phyloP scores from a whole-genome alignment of 1,284 basidiomycete species.

The Melampsora larici-populina region DNA sequence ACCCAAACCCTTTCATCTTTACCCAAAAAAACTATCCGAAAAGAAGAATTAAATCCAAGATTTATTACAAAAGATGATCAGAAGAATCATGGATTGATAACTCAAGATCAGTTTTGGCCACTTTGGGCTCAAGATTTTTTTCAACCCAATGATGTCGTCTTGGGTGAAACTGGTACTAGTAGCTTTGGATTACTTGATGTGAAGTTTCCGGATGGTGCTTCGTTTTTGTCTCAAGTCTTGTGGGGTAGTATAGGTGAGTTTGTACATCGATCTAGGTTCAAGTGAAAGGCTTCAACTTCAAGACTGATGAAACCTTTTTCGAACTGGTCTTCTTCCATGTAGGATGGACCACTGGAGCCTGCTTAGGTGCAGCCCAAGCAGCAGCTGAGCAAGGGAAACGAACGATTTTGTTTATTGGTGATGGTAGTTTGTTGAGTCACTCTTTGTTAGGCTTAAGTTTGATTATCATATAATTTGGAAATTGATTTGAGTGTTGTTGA shows the following conservation, averaged over 20 bases:
- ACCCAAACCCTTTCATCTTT: constrained; percentile 42
- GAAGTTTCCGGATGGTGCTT: constrained; percentile 45
- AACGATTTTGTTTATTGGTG: constrained; percentile 80
- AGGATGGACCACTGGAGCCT: constrained; percentile 73
- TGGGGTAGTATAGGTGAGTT: constrained; percentile 65
- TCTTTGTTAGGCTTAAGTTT: background rate
- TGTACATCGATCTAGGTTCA: background rate
- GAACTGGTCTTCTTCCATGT: constrained; percentile 50
- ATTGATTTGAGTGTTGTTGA: too few relatives aligned
- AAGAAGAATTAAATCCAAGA: constrained; percentile 45
- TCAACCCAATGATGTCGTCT: constrained; percentile 66
- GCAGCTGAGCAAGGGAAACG: constrained; percentile 64
- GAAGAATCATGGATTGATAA: constrained; percentile 32
- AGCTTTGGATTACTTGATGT: constrained; percentile 47
- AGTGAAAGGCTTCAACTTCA: too few relatives aligned
- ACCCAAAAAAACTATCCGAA: constrained; percentile 27
- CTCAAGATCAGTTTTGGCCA: constrained; percentile 68
- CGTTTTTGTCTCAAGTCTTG: constrained; percentile 60
- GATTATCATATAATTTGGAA: too few relatives aligned
- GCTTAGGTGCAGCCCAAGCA: constrained; percentile 71
- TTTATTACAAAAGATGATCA: constrained; percentile 41
- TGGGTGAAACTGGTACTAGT: constrained; percentile 70
- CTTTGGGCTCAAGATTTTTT: constrained; percentile 69
- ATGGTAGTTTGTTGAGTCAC: constrained; percentile 56
- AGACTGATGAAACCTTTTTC: too few relatives aligned